Evolutionary conservation across 192 early-diverging fungal species (phyloP), one percentile per base, ranked within the genome.

Genomic region (Linnemannia schmuckeri): DNA sequence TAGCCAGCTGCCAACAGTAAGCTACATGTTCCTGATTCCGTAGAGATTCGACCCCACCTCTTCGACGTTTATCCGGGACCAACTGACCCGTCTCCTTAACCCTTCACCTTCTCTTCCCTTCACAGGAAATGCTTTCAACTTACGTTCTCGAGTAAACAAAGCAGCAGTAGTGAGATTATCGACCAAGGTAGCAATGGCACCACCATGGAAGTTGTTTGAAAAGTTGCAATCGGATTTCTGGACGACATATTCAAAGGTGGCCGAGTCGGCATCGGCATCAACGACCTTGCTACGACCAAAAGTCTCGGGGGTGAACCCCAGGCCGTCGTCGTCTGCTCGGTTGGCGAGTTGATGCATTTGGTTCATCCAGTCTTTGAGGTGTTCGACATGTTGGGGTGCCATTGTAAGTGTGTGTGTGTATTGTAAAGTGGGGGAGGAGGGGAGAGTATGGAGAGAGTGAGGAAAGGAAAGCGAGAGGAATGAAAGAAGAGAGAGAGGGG

Each of bases 161-260:
- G 77, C 88, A 9, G 78, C 80, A 3, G 85, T 87, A 37, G 88
- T 82, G 35, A 81, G 63, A 75, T 82, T 82, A 66, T 90, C 89
- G 15, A 90, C 73, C 66, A 90, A 66, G 35, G 82, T 86, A 6
- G 89, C 89, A 72, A 88, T 88, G 63, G 44, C 88, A 18, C 89
- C 89, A 44, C 89, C 89, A 63, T 90, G 89, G 46, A 88, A 78
- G 41, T 79, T 90, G 79, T 82, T 79, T 33, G 81, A 74, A 42
- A 82, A 74, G 66, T 88, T 90, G 79, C 89, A 88, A 37, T 90
- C 89, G 17, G 74, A 80, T 24, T 79, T 76, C 35, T 75, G n/a
- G n/a, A 89, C 81, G 0, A 57, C 66, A 66, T 80, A 80, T 37
- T 89, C 88, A 42, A 89, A 87, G 1, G 49, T 66, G 27, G 81